Base-by-base conservation (phyloP, 1,284 basidiomycete species). In the Ustilago nuda region DNA sequence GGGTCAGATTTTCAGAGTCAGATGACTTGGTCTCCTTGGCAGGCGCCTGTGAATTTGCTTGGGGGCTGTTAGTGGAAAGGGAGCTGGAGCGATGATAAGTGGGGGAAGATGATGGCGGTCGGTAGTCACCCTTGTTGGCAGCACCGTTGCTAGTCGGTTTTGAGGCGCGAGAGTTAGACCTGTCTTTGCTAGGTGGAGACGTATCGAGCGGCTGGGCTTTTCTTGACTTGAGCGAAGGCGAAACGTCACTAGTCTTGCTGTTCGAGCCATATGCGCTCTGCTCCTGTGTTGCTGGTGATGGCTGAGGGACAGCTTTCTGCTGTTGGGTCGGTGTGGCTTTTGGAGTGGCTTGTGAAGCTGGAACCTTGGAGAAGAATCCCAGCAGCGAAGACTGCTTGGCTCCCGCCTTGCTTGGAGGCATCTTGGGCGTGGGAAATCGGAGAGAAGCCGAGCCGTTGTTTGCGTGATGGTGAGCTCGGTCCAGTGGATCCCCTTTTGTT, bases 341-440 rank as follows among this genome's bases (percentile, higher is more conserved):
- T 33, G 69, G 45, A 9, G 62, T 27, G 23, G 56, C n/a, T 19
- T 66, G 72, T 3, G 61, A 13, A 11, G 76, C 56, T 30, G 70
- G 39, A 23, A 62, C 71, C 52, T 79, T 78, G 53, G 72, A 61
- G 50, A 80, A 80, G 70, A 80, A 80, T 53, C 79, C 79, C 9
- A 78, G 77, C 60, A 80, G 70, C 39, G 76, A 68, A 35, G 73
- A 73, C 61, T 80, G 76, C 64, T 76, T 80, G 45, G 59, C 51
- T 23, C 54, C 55, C 41, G 61, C 41, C 23, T 72, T 72, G 68
- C 53, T 37, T 4, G 73, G 48, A 50, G 48, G 56, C 61, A 67
- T 56, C 8, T 53, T 46, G 57, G 43, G 53, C 54, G 60, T 66
- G 59, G 23, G 41, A 53, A 12, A 6, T 56, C 52, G 61, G 66